Evolutionary conservation across 2,329 filamentous ascomycete genomes (phyloP).

Genomic region (Xylariaceae sp.): DNA sequence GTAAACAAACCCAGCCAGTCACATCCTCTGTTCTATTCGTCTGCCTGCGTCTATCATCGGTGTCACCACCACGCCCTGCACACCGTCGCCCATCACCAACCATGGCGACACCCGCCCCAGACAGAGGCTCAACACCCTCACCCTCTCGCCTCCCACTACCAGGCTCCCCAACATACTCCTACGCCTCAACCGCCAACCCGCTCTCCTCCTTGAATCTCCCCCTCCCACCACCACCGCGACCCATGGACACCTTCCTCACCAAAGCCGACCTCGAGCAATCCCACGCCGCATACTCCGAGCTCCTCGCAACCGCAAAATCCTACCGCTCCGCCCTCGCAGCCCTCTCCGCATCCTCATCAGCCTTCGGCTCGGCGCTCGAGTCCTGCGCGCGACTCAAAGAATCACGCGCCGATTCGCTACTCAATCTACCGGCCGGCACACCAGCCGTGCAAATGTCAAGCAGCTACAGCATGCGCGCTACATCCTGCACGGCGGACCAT

Average conservation of each 20-base stretch:
- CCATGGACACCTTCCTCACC: constrained; percentile 58
- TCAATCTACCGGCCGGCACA: constrained; percentile 28
- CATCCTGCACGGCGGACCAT: constrained; percentile 60
- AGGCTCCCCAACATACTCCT: constrained; percentile 60
- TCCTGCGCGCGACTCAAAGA: constrained; percentile 67
- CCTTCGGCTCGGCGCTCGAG: constrained; percentile 64
- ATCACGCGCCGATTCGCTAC: constrained; percentile 58
- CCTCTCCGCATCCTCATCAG: constrained; percentile 59
- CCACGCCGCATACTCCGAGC: constrained; percentile 60
- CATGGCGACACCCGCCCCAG: constrained; percentile 26
- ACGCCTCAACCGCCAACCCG: constrained; percentile 61
- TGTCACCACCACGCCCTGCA: neutral
- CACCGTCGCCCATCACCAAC: neutral
- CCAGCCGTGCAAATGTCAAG: constrained; percentile 21
- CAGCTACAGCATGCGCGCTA: constrained; percentile 45
- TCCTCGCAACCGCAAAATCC: constrained; percentile 59
- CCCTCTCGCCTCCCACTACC: constrained; percentile 61
- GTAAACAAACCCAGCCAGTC: constrained; percentile 16
- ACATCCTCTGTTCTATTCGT: constrained; percentile 9
- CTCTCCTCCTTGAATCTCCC: constrained; percentile 59
- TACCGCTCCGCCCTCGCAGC: constrained; percentile 62
- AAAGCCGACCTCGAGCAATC: constrained; percentile 63
- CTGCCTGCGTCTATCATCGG: constrained; percentile 1
- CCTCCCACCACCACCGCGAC: constrained; percentile 57
- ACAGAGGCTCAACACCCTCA: constrained; percentile 45